These are phyloP conservation scores for Berberis vulgaris DNA, from an alignment of 164 flowering plant species.

Conservation along the genomic window DNA sequence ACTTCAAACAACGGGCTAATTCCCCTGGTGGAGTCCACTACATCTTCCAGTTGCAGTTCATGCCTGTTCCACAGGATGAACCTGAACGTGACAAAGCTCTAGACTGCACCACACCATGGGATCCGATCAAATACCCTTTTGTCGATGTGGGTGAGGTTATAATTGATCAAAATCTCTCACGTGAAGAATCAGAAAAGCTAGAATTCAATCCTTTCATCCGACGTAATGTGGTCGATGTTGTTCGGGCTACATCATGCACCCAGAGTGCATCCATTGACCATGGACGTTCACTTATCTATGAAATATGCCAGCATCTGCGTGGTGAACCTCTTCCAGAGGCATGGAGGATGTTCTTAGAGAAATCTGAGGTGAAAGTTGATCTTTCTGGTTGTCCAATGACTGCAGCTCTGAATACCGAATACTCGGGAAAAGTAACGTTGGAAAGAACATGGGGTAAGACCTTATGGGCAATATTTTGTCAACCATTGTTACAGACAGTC, in stretches of 20 bases:
- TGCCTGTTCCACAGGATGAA: conserved; percentile 43
- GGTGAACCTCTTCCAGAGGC: conserved; percentile 53
- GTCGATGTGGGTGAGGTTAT: conserved; percentile 49
- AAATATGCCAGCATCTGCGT: conserved; percentile 66
- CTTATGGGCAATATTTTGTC: conserved; percentile 40
- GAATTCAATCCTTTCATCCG: conserved; percentile 62
- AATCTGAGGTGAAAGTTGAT: conserved; percentile 60
- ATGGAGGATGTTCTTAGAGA: conserved; percentile 59
- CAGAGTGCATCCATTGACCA: conserved; percentile 81
- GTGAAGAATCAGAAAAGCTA: conserved; percentile 43
- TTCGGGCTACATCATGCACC: conserved; percentile 48
- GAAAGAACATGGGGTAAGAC: conserved; percentile 44
- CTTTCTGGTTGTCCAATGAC: conserved; percentile 78
- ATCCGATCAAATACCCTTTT: conserved; percentile 43
- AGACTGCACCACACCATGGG: conserved; percentile 81
- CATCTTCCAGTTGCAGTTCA: conserved; percentile 52
- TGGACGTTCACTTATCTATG: conserved; percentile 68
- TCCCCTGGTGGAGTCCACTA: conserved; percentile 46
- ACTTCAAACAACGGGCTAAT: conserved; percentile 42
- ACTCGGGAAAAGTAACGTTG: conserved; percentile 28
- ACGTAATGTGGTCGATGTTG: conserved; percentile 51
- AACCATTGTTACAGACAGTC: conserved; percentile 53
- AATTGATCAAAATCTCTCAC: conserved; percentile 36
- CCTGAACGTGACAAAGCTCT: conserved; percentile 31
- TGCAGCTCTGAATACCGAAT: conserved; percentile 19